Conservation (phyloP, 805 yeast species). For the Sungouiozyma intestinalis region DNA sequence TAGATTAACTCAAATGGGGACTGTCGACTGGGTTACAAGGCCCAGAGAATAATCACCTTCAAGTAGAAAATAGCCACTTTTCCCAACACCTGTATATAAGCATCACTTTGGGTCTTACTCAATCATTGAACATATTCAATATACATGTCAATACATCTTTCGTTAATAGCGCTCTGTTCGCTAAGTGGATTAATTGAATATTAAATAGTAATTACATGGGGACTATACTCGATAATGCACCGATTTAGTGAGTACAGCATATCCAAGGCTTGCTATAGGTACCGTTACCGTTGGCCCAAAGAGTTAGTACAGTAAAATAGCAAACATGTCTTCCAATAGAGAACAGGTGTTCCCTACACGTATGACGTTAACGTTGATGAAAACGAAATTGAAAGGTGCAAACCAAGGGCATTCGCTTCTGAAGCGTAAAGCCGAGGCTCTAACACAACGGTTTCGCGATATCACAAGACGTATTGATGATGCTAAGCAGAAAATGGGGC, state of each 20-base stretch:
- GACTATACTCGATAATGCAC: no score
- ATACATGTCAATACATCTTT: neutral
- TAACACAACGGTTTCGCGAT: conserved; percentile 92
- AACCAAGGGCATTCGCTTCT: conserved; percentile 89
- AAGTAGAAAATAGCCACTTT: neutral
- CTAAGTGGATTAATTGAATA: no score
- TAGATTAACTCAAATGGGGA: conserved; percentile 87
- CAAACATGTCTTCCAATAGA: conserved; percentile 37
- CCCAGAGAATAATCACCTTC: neutral
- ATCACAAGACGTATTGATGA: conserved; percentile 90
- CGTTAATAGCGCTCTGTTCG: neutral
- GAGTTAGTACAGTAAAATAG: no score
- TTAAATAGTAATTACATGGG: no score
- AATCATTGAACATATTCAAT: no score
- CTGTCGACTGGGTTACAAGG: conserved; percentile 68
- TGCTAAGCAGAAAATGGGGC: conserved; percentile 93
- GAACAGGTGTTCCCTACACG: conserved; percentile 97
- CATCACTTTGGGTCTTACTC: no score
- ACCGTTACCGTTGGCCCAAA: no score
- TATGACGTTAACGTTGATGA: conserved; percentile 94
- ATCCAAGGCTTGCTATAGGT: neutral
- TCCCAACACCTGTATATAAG: no score
- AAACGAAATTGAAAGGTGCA: conserved; percentile 92
- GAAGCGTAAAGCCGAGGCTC: conserved; percentile 93
- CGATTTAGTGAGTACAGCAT: neutral